Evolutionary conservation across 805 yeast species (phyloP), one percentile per base, ranked within the genome.

Genomic region (Barnettozyma siamensis): DNA sequence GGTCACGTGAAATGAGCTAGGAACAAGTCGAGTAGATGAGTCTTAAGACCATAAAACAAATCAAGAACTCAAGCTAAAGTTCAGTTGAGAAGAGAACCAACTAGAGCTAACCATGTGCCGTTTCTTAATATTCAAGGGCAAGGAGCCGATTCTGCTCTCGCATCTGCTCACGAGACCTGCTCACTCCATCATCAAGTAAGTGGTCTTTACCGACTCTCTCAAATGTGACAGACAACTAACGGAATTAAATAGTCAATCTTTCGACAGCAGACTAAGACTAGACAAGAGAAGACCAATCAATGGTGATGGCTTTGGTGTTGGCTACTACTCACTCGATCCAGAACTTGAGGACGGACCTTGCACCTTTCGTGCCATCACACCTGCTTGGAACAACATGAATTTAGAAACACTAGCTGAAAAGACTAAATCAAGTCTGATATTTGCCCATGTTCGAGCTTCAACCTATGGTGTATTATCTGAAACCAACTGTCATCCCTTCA

Each of bases 301-400:
- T 60, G 99, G 99, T 32, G 99, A 93, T 62, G 99, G 99, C 1
- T 93, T 93, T 62, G 99, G 99, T 2, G 91, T 93, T 18, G 98
- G 98, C 1, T 93, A 93, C 64, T 93, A 93, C 58, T 71, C 80
- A 4, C 53, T 66, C n/a, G 83, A 76, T 34, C 65, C 65, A 9
- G 80, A 76, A 36, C 62, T 75, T 16, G 76, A 73, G 31, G 76
- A 78, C 33, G 85, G 88, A 2, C 98, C 99, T 20, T 93, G 98
- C 62, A 74, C 88, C 3, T 93, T 86, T 67, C 81, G 88, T 52
- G 98, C 98, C 11, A 93, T 89, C 36, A 93, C 99, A 0, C 99
- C 99, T 0, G 95, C 96, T 1, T 93, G 99, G 99, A 93, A 93
- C 65, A 93, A 93, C 62, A 78, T 85, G 55, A 93, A 93, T 56